phyloP scores from a whole-genome alignment of 805 yeast genomes.

The Naumovozyma baii region DNA sequence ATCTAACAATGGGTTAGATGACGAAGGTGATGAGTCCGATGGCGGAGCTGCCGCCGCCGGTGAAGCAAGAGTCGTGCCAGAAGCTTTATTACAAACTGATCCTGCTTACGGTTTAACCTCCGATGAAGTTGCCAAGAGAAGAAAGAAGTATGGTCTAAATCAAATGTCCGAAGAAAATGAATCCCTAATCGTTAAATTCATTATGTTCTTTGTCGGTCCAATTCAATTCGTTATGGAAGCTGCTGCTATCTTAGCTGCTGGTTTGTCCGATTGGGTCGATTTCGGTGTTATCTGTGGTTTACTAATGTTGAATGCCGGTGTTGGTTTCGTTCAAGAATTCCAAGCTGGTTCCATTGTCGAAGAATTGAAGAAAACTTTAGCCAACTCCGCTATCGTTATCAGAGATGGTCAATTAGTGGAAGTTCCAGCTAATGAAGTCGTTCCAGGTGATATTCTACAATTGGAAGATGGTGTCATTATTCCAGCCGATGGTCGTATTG shows the following conservation, averaged over 20 bases:
- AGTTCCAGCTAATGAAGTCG: constrained; percentile 74
- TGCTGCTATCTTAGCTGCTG: constrained; percentile 91
- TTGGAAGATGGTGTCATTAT: constrained; percentile 88
- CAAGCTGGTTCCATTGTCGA: constrained; percentile 98
- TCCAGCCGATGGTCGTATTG: constrained; percentile 87
- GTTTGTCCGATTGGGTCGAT: constrained; percentile 97
- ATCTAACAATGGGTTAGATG: constrained; percentile 43
- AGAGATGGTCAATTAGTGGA: constrained; percentile 74
- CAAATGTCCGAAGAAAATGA: constrained; percentile 87
- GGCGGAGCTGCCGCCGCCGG: constrained; percentile 39
- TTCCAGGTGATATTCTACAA: constrained; percentile 90
- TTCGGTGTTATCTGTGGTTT: constrained; percentile 94
- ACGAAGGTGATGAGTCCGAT: constrained; percentile 41
- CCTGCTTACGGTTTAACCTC: constrained; percentile 64
- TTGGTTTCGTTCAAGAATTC: constrained; percentile 95
- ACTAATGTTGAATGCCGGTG: constrained; percentile 76
- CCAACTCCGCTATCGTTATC: constrained; percentile 77
- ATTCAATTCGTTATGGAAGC: constrained; percentile 97
- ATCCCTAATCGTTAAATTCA: constrained; percentile 66
- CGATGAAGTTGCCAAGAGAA: constrained; percentile 72
- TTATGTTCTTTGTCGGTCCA: constrained; percentile 88
- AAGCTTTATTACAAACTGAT: constrained; percentile 75
- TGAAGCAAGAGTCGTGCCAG: constrained; percentile 72
- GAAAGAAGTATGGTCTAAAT: constrained; percentile 84
- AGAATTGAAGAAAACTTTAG: constrained; percentile 89